phyloP scores from a whole-genome alignment of 2,329 filamentous ascomycete species.

The Trichocomaceae sp. region DNA sequence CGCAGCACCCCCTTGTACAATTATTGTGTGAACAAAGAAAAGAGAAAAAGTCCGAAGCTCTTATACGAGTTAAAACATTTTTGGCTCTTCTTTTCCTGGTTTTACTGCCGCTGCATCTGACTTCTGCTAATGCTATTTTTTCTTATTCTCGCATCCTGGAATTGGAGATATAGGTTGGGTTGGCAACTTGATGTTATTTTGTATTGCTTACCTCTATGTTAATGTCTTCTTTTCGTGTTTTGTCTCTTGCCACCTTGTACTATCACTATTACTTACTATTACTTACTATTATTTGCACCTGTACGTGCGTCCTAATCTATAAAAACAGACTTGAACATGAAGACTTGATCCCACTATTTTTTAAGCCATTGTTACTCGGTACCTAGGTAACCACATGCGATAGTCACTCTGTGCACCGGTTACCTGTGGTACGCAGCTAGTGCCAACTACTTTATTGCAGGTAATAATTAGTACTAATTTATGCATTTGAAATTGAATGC shows the following conservation, averaged over 20 bases:
- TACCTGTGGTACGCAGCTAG: neutral
- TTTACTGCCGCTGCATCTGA: neutral
- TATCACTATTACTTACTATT: slow-evolving; percentile 8
- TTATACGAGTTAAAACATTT: neutral
- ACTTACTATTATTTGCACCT: neutral
- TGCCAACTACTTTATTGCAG: neutral
- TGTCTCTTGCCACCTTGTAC: slow-evolving; percentile 8
- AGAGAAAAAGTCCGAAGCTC: neutral
- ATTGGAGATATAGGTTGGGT: slow-evolving; percentile 13
- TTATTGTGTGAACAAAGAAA: slow-evolving; percentile 4
- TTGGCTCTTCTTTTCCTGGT: neutral
- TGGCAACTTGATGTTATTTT: slow-evolving; percentile 12
- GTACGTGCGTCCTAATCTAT: slow-evolving; percentile 8
- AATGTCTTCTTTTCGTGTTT: slow-evolving; percentile 1
- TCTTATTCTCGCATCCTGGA: slow-evolving; percentile 12
- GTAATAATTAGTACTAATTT: neutral
- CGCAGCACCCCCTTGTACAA: slow-evolving; percentile 13
- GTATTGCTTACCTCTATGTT: slow-evolving; percentile 1
- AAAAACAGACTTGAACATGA: neutral
- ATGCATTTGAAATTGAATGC: neutral
- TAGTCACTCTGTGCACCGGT: neutral
- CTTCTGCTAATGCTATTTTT: slow-evolving; percentile 2
- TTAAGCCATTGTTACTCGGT: neutral
- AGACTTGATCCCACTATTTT: neutral
- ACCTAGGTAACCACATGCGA: neutral